Evolutionary conservation across 352 stramenopile species (phyloP).

Genomic region (Phytopythium litorale): DNA sequence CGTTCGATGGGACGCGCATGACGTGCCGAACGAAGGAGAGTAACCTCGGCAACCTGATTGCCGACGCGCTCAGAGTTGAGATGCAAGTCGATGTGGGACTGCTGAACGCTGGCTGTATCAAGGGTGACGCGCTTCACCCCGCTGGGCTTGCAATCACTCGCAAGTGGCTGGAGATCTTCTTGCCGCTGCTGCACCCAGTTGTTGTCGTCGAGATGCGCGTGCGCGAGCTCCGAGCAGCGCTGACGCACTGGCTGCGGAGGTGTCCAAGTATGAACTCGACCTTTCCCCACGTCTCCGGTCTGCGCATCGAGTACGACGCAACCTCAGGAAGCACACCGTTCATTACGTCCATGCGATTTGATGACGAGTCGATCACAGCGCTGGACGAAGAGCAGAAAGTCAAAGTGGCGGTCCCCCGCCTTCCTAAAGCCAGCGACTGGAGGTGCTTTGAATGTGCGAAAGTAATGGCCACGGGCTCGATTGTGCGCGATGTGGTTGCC

Average conservation of each 20-base stretch:
- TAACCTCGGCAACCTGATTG: conserved; percentile 74
- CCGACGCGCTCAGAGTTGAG: conserved; percentile 60
- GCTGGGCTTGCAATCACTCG: conserved; percentile 47
- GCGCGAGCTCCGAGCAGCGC: conserved; percentile 34
- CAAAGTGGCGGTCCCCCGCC: conserved; percentile 24
- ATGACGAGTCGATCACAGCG: background rate
- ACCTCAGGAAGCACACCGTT: conserved; percentile 6
- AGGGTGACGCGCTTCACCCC: conserved; percentile 59
- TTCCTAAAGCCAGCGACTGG: conserved; percentile 26
- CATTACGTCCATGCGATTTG: conserved; percentile 34
- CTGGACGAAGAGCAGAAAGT: conserved; percentile 2
- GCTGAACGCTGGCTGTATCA: conserved; percentile 81
- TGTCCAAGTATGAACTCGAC: conserved; percentile 63
- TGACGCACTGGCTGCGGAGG: conserved; percentile 61
- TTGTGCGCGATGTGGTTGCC: conserved; percentile 34
- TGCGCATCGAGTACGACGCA: conserved; percentile 33
- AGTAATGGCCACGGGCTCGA: conserved; percentile 12
- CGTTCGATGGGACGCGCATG: conserved; percentile 62
- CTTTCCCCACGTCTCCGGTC: conserved; percentile 70
- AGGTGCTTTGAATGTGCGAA: conserved; percentile 22
- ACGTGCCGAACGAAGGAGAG: conserved; percentile 61
- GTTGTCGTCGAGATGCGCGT: conserved; percentile 54
- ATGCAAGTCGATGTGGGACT: conserved; percentile 54
- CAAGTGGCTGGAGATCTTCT: conserved; percentile 58
- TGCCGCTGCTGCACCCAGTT: conserved; percentile 56